Evolutionary conservation across 2,329 filamentous ascomycete genomes (phyloP).

Genomic region (Parastagonospora nodorum): DNA sequence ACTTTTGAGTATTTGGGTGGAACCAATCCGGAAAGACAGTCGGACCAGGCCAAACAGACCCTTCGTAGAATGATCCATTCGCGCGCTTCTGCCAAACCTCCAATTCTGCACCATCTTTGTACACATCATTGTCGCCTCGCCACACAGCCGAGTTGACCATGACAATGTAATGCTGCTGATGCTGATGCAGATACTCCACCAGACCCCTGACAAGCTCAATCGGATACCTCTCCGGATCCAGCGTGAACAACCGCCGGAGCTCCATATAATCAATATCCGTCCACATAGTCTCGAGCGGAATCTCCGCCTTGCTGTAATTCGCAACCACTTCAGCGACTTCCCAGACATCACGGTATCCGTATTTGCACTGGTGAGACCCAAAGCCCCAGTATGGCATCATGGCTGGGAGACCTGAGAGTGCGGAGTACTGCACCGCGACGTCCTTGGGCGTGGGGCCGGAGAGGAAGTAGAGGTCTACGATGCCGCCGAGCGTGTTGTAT

Average conservation of each 20-base stretch:
- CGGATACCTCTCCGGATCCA: constrained; percentile 69
- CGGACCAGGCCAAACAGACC: constrained; percentile 79
- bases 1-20: constrained; percentile 63
- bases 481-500: constrained; percentile 79
- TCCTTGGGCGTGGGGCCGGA: constrained; percentile 54
- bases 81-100: constrained; percentile 57
- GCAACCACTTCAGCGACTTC: constrained; percentile 68
- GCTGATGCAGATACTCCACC: constrained; percentile 67
- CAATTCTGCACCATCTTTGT: constrained; percentile 64
- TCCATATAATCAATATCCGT: constrained; percentile 75
- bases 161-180: constrained; percentile 72
- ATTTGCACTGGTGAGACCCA: constrained; percentile 57
- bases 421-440: constrained; percentile 55
- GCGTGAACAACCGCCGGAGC: constrained; percentile 63
- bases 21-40: constrained; percentile 81
- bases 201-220: constrained; percentile 66
- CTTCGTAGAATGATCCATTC: constrained; percentile 63
- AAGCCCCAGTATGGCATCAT: constrained; percentile 60
- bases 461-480: constrained; percentile 69
- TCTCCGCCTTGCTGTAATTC: constrained; percentile 68
- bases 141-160: constrained; percentile 77
- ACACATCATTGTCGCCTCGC: constrained; percentile 56
- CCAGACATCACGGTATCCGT: constrained; percentile 61
- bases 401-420: constrained; percentile 51
- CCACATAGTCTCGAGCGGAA: constrained; percentile 69